Percentiles rank a stretch among this genome's conserved stretches.
Conservation (phyloP, 352 stramenopile species). For the Pythium phragmitis region DNA sequence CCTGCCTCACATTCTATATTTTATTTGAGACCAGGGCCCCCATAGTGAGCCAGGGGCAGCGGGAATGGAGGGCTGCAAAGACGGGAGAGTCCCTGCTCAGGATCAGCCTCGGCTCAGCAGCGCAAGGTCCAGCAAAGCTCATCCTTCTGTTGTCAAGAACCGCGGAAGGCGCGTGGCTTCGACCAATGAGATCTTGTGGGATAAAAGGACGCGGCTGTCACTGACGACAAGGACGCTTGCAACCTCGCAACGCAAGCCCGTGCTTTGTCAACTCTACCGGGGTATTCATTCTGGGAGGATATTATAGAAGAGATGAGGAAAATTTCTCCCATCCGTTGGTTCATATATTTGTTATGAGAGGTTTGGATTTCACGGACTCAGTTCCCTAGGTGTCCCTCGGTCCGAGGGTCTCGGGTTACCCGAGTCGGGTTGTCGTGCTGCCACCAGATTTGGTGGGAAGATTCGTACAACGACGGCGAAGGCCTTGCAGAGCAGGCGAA, state of each 20-base stretch:
- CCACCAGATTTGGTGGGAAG: background rate
- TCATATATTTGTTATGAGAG: too few species aligned
- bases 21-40: constrained; percentile 2
- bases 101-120: too few species aligned
- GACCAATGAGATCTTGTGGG: constrained; percentile 6
- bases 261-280: background rate
- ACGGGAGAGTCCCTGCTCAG: background rate
- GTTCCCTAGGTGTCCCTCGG: too few species aligned
- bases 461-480: background rate
- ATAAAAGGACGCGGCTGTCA: background rate
- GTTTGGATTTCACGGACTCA: too few species aligned
- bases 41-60: background rate
- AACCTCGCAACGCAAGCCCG: background rate
- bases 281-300: background rate
- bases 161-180: background rate
- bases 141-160: background rate
- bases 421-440: background rate
- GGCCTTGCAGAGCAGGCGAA: background rate
- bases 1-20: constrained; percentile 8
- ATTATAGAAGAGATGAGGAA: too few species aligned
- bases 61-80: background rate
- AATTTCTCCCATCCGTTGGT: too few species aligned
- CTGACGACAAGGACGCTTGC: background rate
- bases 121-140: background rate
- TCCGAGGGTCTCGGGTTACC: too few species aligned